These are phyloP conservation scores for Aspergillus aculeatinus DNA, from an alignment of 2,329 filamentous ascomycete genomes.

Conservation along the genomic window DNA sequence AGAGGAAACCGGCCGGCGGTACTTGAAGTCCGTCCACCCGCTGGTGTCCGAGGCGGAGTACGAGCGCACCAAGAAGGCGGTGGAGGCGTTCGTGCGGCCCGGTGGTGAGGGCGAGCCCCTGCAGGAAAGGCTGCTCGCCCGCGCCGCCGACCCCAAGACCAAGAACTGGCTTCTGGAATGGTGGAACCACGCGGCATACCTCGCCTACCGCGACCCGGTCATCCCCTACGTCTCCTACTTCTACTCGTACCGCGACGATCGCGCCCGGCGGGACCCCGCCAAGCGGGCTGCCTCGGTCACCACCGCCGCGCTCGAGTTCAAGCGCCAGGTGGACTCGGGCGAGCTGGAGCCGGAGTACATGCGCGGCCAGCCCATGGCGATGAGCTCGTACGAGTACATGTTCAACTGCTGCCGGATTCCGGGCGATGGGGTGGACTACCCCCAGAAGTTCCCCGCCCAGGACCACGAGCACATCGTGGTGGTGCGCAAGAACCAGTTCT, in stretches of 20 bases:
- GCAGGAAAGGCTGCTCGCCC: constrained; percentile 81
- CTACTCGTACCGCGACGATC: constrained; percentile 96
- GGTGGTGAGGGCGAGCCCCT: constrained; percentile 78
- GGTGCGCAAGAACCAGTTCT: constrained; percentile 95
- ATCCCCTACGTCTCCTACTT: constrained; percentile 99
- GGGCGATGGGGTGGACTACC: constrained; percentile 76
- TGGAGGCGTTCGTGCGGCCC: constrained; percentile 85
- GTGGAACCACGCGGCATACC: constrained; percentile 96
- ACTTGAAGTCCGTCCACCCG: constrained; percentile 66
- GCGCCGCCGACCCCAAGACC: constrained; percentile 72
- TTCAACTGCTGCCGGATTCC: constrained; percentile 91
- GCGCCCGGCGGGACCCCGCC: constrained; percentile 78
- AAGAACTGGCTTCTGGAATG: constrained; percentile 97
- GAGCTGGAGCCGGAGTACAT: constrained; percentile 96
- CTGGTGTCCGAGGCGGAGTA: constrained; percentile 60
- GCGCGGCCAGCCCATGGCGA: constrained; percentile 95
- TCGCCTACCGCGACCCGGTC: constrained; percentile 89
- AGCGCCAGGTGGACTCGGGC: constrained; percentile 80
- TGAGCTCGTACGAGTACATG: constrained; percentile 99
- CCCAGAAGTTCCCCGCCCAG: constrained; percentile 72
- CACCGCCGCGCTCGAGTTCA: constrained; percentile 85
- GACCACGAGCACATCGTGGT: constrained; percentile 85
- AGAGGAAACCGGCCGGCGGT: constrained; percentile 63
- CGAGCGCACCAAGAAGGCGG: constrained; percentile 69
- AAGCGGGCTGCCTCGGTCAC: constrained; percentile 92